Evolutionary conservation across 2,329 filamentous ascomycete species (phyloP), one percentile per base, ranked within the genome.

Genomic region (Esteya vermicola): DNA sequence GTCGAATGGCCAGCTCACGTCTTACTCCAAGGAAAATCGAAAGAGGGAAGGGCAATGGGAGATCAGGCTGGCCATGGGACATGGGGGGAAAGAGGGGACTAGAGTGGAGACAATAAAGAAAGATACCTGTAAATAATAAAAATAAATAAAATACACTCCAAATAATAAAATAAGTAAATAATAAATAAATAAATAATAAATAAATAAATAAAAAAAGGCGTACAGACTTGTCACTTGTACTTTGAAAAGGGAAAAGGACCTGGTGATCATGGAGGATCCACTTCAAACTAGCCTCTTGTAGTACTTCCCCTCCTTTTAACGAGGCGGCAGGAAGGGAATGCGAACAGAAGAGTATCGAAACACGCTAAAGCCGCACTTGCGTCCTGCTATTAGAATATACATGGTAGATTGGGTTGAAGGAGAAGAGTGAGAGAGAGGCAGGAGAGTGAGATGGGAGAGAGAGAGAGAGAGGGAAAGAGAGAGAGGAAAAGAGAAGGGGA

Each of bases 181-280:
- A 20, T 20, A n/a, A n/a, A n/a, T n/a, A n/a, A n/a, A 30, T 13
- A 18, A n/a, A 33, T 6, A 28, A 31, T n/a, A 36, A 9, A 27
- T n/a, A n/a, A 40, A 33, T 34, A 34, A 41, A 37, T 33, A 36
- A 18, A 26, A 33, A n/a, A n/a, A n/a, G n/a, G n/a, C n/a, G n/a
- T n/a, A n/a, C n/a, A n/a, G n/a, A n/a, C n/a, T n/a, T n/a, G n/a
- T n/a, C n/a, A n/a, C n/a, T n/a, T n/a, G n/a, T n/a, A n/a, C 19
- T 26, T 27, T 38, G 8, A 16, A 30, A 35, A 40, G 30, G 23
- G 39, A 28, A n/a, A 39, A 36, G 39, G 39, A 36, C 39, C 43
- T 44, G 43, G 23, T 44, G 43, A 44, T 44, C 43, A 38, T 22
- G n/a, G n/a, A 30, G 39, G 19, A 2, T 16, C 35, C 41, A 36